Base-by-base conservation (phyloP, 495 filamentous ascomycete species). In the Xylaria grammica region DNA sequence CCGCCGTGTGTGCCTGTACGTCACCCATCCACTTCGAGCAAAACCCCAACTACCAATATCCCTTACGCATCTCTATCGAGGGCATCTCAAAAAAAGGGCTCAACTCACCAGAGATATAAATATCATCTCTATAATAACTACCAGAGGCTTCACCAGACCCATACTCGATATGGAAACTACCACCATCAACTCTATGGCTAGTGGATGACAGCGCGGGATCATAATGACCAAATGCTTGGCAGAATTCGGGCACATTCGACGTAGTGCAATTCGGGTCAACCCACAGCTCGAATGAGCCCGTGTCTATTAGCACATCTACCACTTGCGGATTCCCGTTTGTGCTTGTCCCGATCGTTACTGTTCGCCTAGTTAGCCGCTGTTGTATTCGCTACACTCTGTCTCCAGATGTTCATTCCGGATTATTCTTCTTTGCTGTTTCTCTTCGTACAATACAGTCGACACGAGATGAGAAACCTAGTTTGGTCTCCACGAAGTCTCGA, bases 201-300 rank as follows among this genome's bases (percentile, higher is more conserved):
- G 77, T 71, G 4, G 63, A 49, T 36, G 78, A 81, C 34, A 63
- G 59, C 8, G 32, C 34, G 22, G 70, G 70, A 46, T 79, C 75
- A 53, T 77, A 82, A 7, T 62, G 68, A 1, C 75, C 67, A n/a
- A 74, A 72, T 0, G 46, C 32, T 0, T 36, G 9, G 59, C 78
- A 82, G 34, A 71, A 71, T 1, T 58, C 42, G 2, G 59, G 53
- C 19, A 71, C 46, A 8, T 66, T 70, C 4, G 77, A 58, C 8
- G 71, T 63, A 1, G 65, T 56, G 52, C 79, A 82, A 1, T 67
- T 44, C 4, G 79, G 79, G 36, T 81, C 78, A 22, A 82, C 75
- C 81, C 81, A 83, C 4, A 79, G 67, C 57, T 82, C 80, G 15
- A 78, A 74, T 24, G 77, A 74, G 22, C 79, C 79, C 0, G 81